Evolutionary conservation across 2,329 filamentous ascomycete genomes (phyloP), one percentile per base, ranked within the genome.

Genomic region (Aspergillus calidoustus): DNA sequence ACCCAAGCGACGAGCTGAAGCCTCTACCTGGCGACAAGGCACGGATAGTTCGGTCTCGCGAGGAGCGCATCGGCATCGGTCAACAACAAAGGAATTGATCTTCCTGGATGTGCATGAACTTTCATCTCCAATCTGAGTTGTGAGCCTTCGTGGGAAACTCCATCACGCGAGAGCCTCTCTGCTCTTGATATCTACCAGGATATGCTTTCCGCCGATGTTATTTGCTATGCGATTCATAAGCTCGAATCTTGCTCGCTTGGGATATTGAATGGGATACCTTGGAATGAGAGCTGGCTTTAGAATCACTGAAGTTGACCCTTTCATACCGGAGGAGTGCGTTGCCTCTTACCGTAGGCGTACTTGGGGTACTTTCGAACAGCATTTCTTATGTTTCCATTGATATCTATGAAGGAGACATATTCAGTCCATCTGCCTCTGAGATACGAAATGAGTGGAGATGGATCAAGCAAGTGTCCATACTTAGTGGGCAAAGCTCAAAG

Each of bases 1-100:
- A 83, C 70, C 81, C 81, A 5, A 83, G 77, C 61, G 81, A 83
- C 71, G 81, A 83, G 63, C 65, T 83, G 69, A 83, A 82, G 66
- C 81, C 81, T 17, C 69, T 83, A 49, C 81, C 81, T 1, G 81
- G 80, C 0, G 80, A 82, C 61, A 82, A 81, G 66, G 79, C 80
- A 34, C 72, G 79, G 59, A 81, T 82, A 65, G 77, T 81, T 60
- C 74, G 80, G 43, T 78, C 75, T 19, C 72, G 80, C 4, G 80
- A 82, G 65, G 80, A 82, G 64, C 72, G 80, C 57, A 81, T 82
- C 65, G 77, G 78, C n/a, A 62, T 77, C 43, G 68, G 60, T 52
- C 69, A 72, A 43, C 70, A 68, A 38, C 64, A 66, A 34, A 47
- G 66, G 34, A 67, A 41, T 22, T 54, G 49, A 59, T 15, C 15